Evolutionary conservation across 2,329 filamentous ascomycete species (phyloP), one percentile per base, ranked within the genome.

Genomic region (Penicillium freii): DNA sequence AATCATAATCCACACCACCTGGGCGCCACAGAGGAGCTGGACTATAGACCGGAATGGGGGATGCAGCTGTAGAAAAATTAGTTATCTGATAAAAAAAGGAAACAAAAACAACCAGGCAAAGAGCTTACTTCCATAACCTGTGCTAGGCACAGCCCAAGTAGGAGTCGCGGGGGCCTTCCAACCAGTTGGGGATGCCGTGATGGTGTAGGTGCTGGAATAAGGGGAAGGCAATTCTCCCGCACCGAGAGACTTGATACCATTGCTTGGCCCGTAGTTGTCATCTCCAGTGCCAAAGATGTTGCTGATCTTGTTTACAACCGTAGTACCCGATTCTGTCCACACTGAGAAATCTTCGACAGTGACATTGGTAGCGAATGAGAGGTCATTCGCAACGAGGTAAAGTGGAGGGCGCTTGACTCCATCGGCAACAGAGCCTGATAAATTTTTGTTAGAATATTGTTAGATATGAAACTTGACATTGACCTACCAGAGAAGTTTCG

Each of bases 211-310:
- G 42, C 65, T 72, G 15, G 40, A 17, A 17, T 43, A 43, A 17
- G 21, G 21, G 0, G 21, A 25, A 1, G 40, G 40, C 0, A 21
- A 43, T 25, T 43, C 40, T 43, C 40, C 40, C 3, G 11, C 7
- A 1, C 15, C 21, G 40, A 43, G 40, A 10, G 13, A 25, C 8
- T 43, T 17, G 23, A 43, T 43, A 25, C 40, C 40, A n/a, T 57
- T 39, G n/a, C 46, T 55, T 5, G 54, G 1, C 3, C 59, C 59
- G 23, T 73, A 68, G 15, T 62, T 66, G 25, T 68, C 59, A 47
- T 74, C 71, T 0, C 70, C 70, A 1, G 44, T 51, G 3, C 73
- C 73, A 43, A 74, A 76, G 1, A 75, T 61, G 39, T 75, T 76
- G 40, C 62, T 71, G 51, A 73, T 69, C 36, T 70, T 64, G 50